Evolutionary conservation across 768 basidiomycete genomes (phyloP).

Genomic region (Cyclocybe aegerita): DNA sequence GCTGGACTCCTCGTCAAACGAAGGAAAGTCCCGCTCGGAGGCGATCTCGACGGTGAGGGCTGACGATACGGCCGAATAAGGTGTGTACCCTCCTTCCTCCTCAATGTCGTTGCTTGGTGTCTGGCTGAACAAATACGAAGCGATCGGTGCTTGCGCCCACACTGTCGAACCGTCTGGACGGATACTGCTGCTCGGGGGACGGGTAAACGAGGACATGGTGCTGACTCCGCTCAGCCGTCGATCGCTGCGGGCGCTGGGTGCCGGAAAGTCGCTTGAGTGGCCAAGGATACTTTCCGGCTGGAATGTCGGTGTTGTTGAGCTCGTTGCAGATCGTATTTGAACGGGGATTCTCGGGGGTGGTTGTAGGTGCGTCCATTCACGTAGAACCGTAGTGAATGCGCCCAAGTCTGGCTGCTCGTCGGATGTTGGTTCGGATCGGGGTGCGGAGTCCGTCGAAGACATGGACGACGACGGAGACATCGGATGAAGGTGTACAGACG

Average conservation of each 20-base stretch:
- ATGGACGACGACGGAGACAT: conserved; percentile 25
- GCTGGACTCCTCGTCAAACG: conserved; percentile 17
- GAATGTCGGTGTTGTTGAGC: conserved; percentile 24
- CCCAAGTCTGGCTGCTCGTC: conserved; percentile 74
- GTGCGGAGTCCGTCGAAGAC: conserved; percentile 22
- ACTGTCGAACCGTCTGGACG: conserved; percentile 52
- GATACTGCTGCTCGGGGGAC: conserved; percentile 24
- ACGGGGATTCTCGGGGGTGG: conserved; percentile 40
- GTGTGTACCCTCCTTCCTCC: conserved; percentile 17
- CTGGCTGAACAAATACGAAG: conserved; percentile 48
- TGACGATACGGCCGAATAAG: conserved; percentile 27
- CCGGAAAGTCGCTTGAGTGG: conserved; percentile 8
- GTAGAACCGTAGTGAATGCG: conserved; percentile 66
- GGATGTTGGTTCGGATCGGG: conserved; percentile 49
- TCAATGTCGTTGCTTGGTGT: conserved; percentile 21
- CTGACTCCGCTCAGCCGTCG: conserved; percentile 9
- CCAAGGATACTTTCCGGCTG: conserved; percentile 21
- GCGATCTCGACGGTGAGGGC: conserved; percentile 38
- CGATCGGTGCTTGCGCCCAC: conserved; percentile 60
- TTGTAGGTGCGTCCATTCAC: conserved; percentile 61
- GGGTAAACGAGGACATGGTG: conserved; percentile 25
- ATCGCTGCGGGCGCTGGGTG: conserved; percentile 10
- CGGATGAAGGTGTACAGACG: conserved; percentile 21
- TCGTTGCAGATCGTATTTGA: conserved; percentile 21
- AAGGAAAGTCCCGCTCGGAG: conserved; percentile 25